Conservation (phyloP, 768 basidiomycete species). For the Leccinum pellstonianum region DNA sequence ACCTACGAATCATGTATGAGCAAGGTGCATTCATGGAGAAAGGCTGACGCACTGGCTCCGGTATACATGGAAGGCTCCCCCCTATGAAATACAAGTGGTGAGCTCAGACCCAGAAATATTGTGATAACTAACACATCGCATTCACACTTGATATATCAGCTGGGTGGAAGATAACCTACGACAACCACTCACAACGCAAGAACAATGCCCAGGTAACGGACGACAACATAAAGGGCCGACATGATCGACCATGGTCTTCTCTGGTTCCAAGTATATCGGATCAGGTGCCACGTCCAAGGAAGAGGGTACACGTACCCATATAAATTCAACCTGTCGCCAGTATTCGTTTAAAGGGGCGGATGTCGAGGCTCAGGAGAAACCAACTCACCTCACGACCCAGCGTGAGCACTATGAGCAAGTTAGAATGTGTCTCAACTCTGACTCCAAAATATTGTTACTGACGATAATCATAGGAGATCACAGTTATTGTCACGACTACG, state of each 20-base stretch:
- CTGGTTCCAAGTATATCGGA: background rate
- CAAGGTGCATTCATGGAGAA: background rate
- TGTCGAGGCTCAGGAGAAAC: background rate
- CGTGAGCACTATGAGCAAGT: background rate
- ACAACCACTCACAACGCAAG: conserved; percentile 7
- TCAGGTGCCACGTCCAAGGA: background rate
- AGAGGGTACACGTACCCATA: conserved; percentile 2
- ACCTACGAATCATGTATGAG: background rate
- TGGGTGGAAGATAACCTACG: background rate
- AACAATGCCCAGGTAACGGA: conserved; percentile 9
- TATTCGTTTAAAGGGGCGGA: background rate
- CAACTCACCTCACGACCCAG: conserved; percentile 6
- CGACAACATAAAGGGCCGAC: conserved; percentile 8
- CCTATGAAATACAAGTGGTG: background rate
- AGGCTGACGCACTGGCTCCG: conserved; percentile 1
- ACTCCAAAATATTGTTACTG: background rate
- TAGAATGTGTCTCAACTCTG: background rate
- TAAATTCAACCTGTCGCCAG: background rate
- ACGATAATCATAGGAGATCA: conserved; percentile 9
- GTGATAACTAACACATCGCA: background rate
- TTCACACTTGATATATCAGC: conserved; percentile 2
- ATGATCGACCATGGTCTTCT: conserved; percentile 8
- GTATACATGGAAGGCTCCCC: background rate
- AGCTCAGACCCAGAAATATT: background rate
- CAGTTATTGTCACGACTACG: conserved; percentile 7